Evolutionary conservation across 306 rosid genomes (phyloP), one percentile per base, ranked within the genome.

Genomic region (Cyclanthera cordifolia): DNA sequence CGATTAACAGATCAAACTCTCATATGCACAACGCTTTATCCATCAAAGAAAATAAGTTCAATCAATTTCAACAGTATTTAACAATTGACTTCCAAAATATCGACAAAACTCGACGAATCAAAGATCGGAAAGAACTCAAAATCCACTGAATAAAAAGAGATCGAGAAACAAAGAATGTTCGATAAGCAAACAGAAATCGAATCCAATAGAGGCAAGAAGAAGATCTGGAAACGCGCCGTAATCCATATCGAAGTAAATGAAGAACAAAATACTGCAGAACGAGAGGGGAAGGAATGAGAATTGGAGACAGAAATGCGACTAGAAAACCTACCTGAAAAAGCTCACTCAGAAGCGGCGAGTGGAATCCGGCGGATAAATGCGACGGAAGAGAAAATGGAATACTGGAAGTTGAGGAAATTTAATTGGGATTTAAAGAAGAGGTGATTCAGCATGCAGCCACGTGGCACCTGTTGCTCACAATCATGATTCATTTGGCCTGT

Each of bases 391-490:
- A 15, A 58, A 58, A 58, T 30, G 15, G 66, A 58, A 30, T 58
- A 46, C 46, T 30, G 66, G 24, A 58, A 58, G 46, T 58, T 58
- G 46, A 58, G 13, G 46, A 30, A 20, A 58, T 58, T 58, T 23
- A 58, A 58, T 28, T 32, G 66, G 45, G 24, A 58, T 58, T 16
- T 58, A 58, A 58, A 58, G 16, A 58, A 30, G 66, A 57, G 64
- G 64, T 57, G 64, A 27, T 27, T 27, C 30, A 27, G 30, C 30
- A 27, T 27, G 30, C 30, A 27, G 30, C 30, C 30, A 27, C 30
- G 30, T 27, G 30, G 30, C 30, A 1, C 30, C 30, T 27, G 30
- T 27, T 27, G 30, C 30, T 27, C 30, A 27, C 30, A 27, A 27
- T 3, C 30, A 27, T 27, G 30, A 27, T 27, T 27, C 30, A 27